Evolutionary conservation across 345 rosid genomes (phyloP).

Genomic region (Arabidopsis suecica): DNA sequence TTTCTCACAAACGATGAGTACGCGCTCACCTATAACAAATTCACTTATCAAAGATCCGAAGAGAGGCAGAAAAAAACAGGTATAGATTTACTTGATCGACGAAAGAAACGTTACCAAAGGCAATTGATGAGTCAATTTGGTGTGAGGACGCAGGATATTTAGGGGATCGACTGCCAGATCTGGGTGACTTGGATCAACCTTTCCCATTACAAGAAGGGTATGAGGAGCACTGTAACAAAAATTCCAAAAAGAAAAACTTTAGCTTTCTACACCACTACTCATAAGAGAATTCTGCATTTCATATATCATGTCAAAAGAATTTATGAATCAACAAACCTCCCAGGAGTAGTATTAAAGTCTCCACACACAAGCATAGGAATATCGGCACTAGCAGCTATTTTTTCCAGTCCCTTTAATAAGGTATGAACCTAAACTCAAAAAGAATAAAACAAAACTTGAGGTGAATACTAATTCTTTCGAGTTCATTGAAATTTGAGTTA

Average conservation of each 20-base stretch:
- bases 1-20: constrained; percentile 85
- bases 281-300: constrained; percentile 11
- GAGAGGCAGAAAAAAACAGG: not conserved
- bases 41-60: constrained; percentile 25
- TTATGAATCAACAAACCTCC: constrained; percentile 66
- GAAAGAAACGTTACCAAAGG: constrained; percentile 67
- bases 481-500: not conserved
- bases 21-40: constrained; percentile 81
- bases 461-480: not conserved
- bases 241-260: constrained; percentile 31
- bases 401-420: constrained; percentile 92
- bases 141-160: constrained; percentile 78
- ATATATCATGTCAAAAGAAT: constrained; percentile 23
- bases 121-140: constrained; percentile 88
- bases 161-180: constrained; percentile 84
- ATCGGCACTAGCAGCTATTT: constrained; percentile 94
- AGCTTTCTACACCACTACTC: constrained; percentile 9
- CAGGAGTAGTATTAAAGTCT: constrained; percentile 93
- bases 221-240: constrained; percentile 80
- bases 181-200: constrained; percentile 79
- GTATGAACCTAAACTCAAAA: constrained; percentile 76
- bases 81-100: not conserved
- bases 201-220: constrained; percentile 95
- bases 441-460: constrained; percentile 6
- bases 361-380: constrained; percentile 99